Percentiles rank a stretch among this genome's conserved stretches.
phyloP scores from a whole-genome alignment of 148 eudicot genomes.

The Camellia japonica region DNA sequence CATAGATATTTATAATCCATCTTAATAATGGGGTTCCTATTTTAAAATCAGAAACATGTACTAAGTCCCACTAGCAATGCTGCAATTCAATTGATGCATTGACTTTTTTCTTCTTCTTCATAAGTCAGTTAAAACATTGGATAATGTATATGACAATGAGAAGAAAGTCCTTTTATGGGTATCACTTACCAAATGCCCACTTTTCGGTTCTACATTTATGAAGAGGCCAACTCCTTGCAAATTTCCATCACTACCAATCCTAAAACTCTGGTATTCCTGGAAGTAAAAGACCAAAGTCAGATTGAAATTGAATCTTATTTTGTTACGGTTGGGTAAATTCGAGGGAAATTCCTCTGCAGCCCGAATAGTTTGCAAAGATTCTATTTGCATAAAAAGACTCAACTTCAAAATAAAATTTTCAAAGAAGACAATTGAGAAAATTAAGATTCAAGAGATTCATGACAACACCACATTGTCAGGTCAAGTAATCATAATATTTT shows the following conservation, averaged over 20 bases:
- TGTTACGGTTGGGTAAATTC: neutral
- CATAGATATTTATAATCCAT: neutral
- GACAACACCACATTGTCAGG: neutral
- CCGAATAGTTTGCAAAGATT: neutral
- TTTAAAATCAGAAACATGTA: neutral
- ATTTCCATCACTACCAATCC: slow-evolving; percentile 94
- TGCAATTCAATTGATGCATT: neutral
- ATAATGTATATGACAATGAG: neutral
- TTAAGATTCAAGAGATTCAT: neutral
- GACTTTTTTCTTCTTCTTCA: no score
- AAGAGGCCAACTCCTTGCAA: slow-evolving; percentile 96
- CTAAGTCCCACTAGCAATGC: neutral
- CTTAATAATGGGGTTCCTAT: neutral
- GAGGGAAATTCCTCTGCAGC: neutral
- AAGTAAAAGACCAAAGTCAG: neutral
- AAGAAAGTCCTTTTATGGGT: neutral
- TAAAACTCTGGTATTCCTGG: slow-evolving; percentile 77
- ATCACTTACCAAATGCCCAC: slow-evolving; percentile 57
- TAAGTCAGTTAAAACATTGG: neutral
- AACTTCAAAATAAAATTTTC: neutral
- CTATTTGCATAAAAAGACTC: neutral
- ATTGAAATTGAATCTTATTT: neutral
- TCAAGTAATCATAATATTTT: neutral
- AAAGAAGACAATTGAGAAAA: neutral
- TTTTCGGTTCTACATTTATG: slow-evolving; percentile 66